Evolutionary conservation across 202 grass and related monocot species (phyloP), one percentile per base, ranked within the genome.

Genomic region (Setaria viridis): DNA sequence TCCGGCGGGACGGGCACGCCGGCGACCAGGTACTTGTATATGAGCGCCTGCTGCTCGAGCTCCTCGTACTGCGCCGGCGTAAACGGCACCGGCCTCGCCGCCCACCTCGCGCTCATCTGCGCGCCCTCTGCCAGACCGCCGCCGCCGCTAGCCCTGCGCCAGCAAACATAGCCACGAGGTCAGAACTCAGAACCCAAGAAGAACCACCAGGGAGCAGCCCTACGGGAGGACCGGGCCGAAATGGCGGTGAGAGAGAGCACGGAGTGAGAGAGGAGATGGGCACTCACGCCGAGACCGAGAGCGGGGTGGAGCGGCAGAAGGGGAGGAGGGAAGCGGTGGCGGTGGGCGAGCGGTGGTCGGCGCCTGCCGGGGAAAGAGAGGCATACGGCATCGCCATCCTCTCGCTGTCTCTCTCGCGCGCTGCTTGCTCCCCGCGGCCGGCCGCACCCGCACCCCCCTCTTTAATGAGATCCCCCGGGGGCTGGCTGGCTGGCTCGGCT

Each of bases 11-110:
- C 97, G 72, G 94, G 89, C n/a, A 94, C 94, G 76, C 97, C 94
- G 30, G 97, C 94, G 19, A 97, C 93, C 34, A 99, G 79, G 73
- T 99, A 93, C 94, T 99, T 99, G 82, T 87, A 91, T n/a, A 99
- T 97, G 35, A 94, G 94, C 67, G 97, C 97, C 76, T 99, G 97
- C 46, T 97, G 97, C 90, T 97, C 92, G 85, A 99, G 94, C 80
- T 99, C 97, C 73, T 87, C 77, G 92, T 91, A 94, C 90, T 99
- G 97, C 55, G 92, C 76, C 84, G 83, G 64, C 74, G 97, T 99
- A 92, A 99, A 99, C 11, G 79, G 72, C 65, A 87, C 60, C 74
- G 82, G 77, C 87, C 86, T 75, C 80, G 86, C 63, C 49, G 72
- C 73, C 77, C 88, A 91, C 85, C 81, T 70, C 78, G 56, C 79